phyloP scores from a whole-genome alignment of 768 basidiomycete genomes.

The Lentinula guzmanii region DNA sequence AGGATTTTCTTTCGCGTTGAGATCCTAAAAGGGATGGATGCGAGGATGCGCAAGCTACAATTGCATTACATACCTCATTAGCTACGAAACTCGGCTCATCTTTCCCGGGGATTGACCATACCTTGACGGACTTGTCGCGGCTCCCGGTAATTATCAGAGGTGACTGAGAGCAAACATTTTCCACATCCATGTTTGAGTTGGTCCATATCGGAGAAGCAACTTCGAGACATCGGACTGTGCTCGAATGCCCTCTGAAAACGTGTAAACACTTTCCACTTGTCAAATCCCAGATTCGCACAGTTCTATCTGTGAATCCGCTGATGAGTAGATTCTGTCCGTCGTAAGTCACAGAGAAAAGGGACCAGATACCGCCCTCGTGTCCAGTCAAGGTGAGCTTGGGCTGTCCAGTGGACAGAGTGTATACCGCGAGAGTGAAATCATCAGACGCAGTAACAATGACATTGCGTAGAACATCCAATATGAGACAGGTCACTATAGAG shows the following conservation, averaged over 20 bases:
- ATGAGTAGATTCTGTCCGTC: conserved; percentile 59
- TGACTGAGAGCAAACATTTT: conserved; percentile 63
- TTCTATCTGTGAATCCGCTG: conserved; percentile 89
- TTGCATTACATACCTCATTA: not conserved
- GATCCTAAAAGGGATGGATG: not conserved
- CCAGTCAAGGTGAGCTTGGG: conserved; percentile 73
- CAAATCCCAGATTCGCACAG: conserved; percentile 89
- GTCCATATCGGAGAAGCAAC: conserved; percentile 92
- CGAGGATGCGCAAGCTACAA: not conserved
- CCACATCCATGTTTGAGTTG: conserved; percentile 48
- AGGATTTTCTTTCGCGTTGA: conserved; percentile 48
- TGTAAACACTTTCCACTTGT: conserved; percentile 78
- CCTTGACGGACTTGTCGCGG: conserved; percentile 60
- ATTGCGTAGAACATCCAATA: conserved; percentile 70
- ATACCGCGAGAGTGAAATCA: conserved; percentile 94
- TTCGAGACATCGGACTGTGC: conserved; percentile 91
- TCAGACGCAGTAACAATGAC: conserved; percentile 97
- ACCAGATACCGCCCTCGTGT: conserved; percentile 97
- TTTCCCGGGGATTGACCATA: conserved; percentile 42
- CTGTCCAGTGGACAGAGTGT: conserved; percentile 76
- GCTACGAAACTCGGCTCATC: not conserved
- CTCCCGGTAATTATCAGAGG: conserved; percentile 72
- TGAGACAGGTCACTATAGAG: conserved; percentile 93
- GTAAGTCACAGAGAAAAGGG: conserved; percentile 74
- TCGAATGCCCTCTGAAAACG: conserved; percentile 95